phyloP scores from a whole-genome alignment of 140 eudicot species.

The Senecio squalidus region DNA sequence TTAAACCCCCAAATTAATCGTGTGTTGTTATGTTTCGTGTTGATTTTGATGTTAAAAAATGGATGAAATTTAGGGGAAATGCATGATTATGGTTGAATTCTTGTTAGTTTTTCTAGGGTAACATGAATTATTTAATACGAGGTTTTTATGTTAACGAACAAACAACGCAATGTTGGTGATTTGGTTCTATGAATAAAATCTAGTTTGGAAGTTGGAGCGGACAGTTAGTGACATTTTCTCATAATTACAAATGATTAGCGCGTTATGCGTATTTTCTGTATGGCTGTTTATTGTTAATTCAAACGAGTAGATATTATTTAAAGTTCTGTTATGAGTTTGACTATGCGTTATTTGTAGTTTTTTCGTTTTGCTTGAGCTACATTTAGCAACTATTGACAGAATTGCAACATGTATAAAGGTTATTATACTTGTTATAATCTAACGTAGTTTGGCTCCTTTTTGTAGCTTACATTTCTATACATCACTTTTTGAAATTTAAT shows the following conservation, averaged over 20 bases:
- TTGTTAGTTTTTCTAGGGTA: slow-evolving; percentile 1
- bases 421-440: background rate
- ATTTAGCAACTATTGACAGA: background rate
- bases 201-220: background rate
- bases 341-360: background rate
- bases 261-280: background rate
- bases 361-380: slow-evolving; percentile 1
- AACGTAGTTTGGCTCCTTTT: background rate
- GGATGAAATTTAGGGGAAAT: slow-evolving; percentile 6
- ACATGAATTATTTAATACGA: no score
- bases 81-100: slow-evolving; percentile 14
- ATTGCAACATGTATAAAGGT: background rate
- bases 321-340: background rate
- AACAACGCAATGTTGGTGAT: background rate
- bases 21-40: slow-evolving; percentile 3
- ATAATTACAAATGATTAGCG: background rate
- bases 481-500: no score
- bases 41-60: background rate
- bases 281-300: slow-evolving; percentile 4
- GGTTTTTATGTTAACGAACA: no score
- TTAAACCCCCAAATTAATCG: no score
- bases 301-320: slow-evolving; percentile 1
- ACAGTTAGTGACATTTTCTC: slow-evolving; percentile 5
- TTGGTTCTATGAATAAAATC: background rate
- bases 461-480: background rate